A percentile compares a stretch with the other conserved stretches of the same genome.
phyloP scores from a whole-genome alignment of 2,329 filamentous ascomycete genomes.

The Penicillium oxalicum region DNA sequence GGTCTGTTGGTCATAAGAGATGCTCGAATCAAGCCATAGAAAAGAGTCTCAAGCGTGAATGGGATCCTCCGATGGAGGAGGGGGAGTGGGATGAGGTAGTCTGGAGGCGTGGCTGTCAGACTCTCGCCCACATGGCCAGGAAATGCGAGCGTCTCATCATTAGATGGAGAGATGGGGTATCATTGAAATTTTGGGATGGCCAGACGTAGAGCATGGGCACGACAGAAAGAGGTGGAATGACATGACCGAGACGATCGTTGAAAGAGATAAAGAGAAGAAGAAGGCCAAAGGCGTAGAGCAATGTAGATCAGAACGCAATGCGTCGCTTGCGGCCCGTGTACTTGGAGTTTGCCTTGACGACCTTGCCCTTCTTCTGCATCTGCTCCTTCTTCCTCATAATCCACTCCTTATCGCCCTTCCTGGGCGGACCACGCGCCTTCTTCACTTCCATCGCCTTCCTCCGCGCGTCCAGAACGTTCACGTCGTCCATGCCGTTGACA shows the following conservation, averaged over 20 bases:
- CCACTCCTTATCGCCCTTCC: conserved; percentile 48
- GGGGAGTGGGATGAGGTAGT: neutral
- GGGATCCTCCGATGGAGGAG: neutral
- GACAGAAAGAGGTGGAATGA: neutral
- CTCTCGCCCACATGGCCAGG: neutral
- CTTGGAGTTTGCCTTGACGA: conserved; percentile 86
- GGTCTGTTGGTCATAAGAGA: too few species aligned
- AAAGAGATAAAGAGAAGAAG: neutral
- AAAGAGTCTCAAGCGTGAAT: neutral
- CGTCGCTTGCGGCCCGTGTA: conserved; percentile 89
- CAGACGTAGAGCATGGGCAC: neutral
- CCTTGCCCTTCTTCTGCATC: conserved; percentile 89
- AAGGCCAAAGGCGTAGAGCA: neutral
- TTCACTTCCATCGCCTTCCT: conserved; percentile 43
- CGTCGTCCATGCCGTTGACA: conserved; percentile 79
- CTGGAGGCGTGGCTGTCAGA: neutral
- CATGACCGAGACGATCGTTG: neutral
- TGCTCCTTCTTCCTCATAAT: conserved; percentile 68
- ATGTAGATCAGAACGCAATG: conserved; percentile 60
- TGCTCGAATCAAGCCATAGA: too few species aligned
- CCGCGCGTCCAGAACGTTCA: conserved; percentile 70
- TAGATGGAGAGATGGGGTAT: conserved; percentile 3
- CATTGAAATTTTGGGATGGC: neutral
- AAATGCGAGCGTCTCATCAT: neutral
- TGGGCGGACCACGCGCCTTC: conserved; percentile 42